Evolutionary conservation across 768 basidiomycete species (phyloP).

Genomic region (Leccinum variicolor): DNA sequence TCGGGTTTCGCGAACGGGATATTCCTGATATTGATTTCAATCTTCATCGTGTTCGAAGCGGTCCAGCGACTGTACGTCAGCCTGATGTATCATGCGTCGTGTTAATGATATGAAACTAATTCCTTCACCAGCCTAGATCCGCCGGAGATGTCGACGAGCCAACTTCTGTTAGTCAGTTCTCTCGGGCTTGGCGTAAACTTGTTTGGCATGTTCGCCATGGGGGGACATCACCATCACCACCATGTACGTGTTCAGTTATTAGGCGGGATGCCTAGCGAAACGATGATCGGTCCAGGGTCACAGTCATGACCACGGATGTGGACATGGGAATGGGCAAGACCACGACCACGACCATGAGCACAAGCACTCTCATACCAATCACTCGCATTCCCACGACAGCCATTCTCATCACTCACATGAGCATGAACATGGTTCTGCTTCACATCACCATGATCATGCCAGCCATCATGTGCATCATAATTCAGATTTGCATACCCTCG

Average conservation of each 20-base stretch:
- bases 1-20: slow-evolving; percentile 99
- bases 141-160: slow-evolving; percentile 96
- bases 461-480: slow-evolving; percentile 19
- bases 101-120: neutral
- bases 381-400: slow-evolving; percentile 32
- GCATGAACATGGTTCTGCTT: slow-evolving; percentile 1
- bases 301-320: slow-evolving; percentile 12
- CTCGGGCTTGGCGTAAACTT: slow-evolving; percentile 91
- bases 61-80: slow-evolving; percentile 78
- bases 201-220: slow-evolving; percentile 99
- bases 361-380: slow-evolving; percentile 35
- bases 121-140: slow-evolving; percentile 66
- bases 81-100: slow-evolving; percentile 19
- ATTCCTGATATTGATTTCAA: slow-evolving; percentile 88
- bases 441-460: slow-evolving; percentile 18
- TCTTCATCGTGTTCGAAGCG: slow-evolving; percentile 98
- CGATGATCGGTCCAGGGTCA: slow-evolving; percentile 16
- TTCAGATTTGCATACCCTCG: slow-evolving; percentile 11
- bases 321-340: slow-evolving; percentile 4
- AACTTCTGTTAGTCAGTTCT: slow-evolving; percentile 84
- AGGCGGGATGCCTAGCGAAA: neutral
- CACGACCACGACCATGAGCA: slow-evolving; percentile 20
- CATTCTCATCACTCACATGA: slow-evolving; percentile 23
- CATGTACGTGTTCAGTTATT: slow-evolving; percentile 49
- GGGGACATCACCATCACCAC: slow-evolving; percentile 78